Percentiles rank a stretch among this genome's conserved stretches.
phyloP scores from a whole-genome alignment of 768 basidiomycete genomes.

The Hypholoma fasciculare region DNA sequence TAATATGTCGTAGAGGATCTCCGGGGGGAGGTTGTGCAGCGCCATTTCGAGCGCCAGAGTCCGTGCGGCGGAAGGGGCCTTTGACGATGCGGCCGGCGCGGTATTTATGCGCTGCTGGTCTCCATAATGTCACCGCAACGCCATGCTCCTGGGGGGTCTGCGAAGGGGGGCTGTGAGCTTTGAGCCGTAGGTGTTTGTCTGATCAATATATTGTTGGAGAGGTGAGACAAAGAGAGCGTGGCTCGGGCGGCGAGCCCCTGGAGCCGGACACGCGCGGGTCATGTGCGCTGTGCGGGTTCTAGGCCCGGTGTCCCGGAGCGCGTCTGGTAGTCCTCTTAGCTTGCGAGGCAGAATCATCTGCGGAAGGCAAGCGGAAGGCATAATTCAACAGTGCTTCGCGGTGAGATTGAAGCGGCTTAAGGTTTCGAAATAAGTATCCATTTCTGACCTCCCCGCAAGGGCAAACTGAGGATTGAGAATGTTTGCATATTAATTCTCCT shows the following conservation, averaged over 20 bases:
- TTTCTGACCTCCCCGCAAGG: too few relatives aligned
- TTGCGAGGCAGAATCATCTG: too few relatives aligned
- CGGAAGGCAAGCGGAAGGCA: too few relatives aligned
- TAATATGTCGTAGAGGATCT: slow-evolving; percentile 7
- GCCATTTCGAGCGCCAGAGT: not conserved
- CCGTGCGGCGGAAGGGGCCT: not conserved
- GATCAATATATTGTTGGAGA: not conserved
- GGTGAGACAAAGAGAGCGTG: not conserved
- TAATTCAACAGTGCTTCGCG: too few relatives aligned
- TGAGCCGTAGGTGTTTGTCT: not conserved
- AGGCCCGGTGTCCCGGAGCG: too few relatives aligned
- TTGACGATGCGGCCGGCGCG: not conserved
- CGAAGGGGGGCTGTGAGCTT: not conserved
- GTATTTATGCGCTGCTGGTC: not conserved
- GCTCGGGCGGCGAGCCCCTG: too few relatives aligned
- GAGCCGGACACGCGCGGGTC: too few relatives aligned
- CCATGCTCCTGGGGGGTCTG: not conserved
- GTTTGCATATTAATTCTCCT: not conserved
- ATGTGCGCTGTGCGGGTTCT: too few relatives aligned
- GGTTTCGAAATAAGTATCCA: too few relatives aligned
- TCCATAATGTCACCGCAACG: not conserved
- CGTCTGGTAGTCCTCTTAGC: too few relatives aligned
- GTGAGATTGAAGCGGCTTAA: too few relatives aligned
- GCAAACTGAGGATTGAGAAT: not conserved
- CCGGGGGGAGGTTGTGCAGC: not conserved